Evolutionary conservation across 2,329 filamentous ascomycete genomes (phyloP), one percentile per base, ranked within the genome.

Genomic region (Penicillium sp.): DNA sequence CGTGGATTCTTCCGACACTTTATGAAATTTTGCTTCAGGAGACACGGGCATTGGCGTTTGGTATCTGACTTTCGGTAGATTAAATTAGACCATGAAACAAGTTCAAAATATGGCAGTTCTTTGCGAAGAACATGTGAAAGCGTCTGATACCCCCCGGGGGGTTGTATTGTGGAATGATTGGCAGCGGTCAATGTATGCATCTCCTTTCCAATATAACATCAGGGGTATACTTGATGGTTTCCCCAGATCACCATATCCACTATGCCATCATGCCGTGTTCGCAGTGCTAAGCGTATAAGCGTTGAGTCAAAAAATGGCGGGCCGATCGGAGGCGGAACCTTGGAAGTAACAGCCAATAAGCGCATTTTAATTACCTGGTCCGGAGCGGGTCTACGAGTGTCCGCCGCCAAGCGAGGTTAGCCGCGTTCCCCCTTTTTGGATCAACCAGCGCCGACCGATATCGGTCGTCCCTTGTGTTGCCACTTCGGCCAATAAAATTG

Each of bases 401-500:
- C 55, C 56, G 57, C 47, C 54, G 45, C 19, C 45, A 59, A 58
- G 57, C 57, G 58, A 43, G 37, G 32, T 31, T 57, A 60, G 45
- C 58, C 57, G 58, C 43, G 41, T 39, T 46, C 21, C 22, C 22
- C 46, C 34, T 53, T 57, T 57, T 57, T 48, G 32, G 6, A 17
- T 35, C n/a, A 22, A 33, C 8, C 8, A 21, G 13, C 3, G 3
- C 8, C 24, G 10, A 39, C 57, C 58, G 58, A 58, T 42, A 54
- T 59, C 59, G 59, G 57, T n/a, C 8, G 4, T 21, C 41, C 26
- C 19, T 22, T 28, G 5, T 8, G 35, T 52, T n/a, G 43, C 52
- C 47, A 46, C 43, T 6, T 15, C 35, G 47, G 38, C 66, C 64
- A 68, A 67, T 68, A 43, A 59, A 13, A 39, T 22, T 6, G 6